Evolutionary conservation across 2,329 filamentous ascomycete genomes (phyloP), one percentile per base, ranked within the genome.

Genomic region (Coniochaeta ligniaria): DNA sequence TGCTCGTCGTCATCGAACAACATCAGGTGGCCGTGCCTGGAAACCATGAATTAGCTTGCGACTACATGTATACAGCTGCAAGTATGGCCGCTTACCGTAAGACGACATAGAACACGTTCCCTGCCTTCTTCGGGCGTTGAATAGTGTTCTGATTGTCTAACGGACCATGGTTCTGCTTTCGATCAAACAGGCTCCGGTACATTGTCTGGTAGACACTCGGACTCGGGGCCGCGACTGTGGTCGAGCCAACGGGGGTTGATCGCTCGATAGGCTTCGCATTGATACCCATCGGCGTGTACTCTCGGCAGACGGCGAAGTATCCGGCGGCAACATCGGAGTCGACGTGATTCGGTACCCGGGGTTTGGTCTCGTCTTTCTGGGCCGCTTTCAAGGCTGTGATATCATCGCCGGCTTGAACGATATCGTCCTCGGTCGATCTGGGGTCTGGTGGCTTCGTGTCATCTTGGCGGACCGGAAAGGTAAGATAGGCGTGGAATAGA

Each of bases 151-250:
- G 78, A 58, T 76, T 75, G 55, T 84, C 82, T 60, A 83, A 66
- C 1, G 80, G 78, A 1, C 75, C 74, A 1, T 76, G 66, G 9
- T 70, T 66, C 38, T 76, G 80, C 69, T 89, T 93, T 69, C 94
- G 85, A 68, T 96, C 92, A 72, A 99, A 98, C 63, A 99, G 89
- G 73, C 90, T 96, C 71, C 92, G 83, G 76, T 99, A 99, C 92
- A 99, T 97, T 73, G 90, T 90, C 81, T 98, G 95, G 74, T 98
- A 98, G 41, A 99, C 94, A 72, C 94, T 97, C 60, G 90, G 92
- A 70, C 92, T 96, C 60, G 92, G 89, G 47, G 89, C 80, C 36
- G 88, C 85, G 52, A 95, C 86, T 17, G 90, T 88, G 59, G 83
- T 75, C 60, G 89, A 87, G 20, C 91, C 92, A 14, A 91, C 84